A percentile compares a stretch with the other conserved stretches of the same genome.
Evolutionary conservation across 441 rosid genomes (phyloP).

Genomic region (Macaranga tanarius): DNA sequence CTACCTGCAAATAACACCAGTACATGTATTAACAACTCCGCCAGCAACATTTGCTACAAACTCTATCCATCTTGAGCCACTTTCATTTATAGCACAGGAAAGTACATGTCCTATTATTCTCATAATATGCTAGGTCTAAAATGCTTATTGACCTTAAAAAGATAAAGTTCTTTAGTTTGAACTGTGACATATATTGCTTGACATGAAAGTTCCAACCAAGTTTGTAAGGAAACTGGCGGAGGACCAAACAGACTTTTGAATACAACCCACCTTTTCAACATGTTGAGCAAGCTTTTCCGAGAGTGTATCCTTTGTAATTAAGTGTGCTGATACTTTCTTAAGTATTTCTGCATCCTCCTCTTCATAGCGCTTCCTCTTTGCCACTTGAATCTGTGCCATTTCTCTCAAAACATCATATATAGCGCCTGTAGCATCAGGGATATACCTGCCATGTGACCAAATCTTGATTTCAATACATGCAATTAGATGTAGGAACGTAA

Average conservation of each 20-base stretch:
- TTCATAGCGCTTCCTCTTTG: slow-evolving; percentile 55
- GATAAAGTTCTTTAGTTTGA: too few species aligned
- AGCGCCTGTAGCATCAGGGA: slow-evolving; percentile 84
- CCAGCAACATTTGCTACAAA: background rate
- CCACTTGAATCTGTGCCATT: slow-evolving; percentile 56
- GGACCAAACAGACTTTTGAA: slow-evolving; percentile 1
- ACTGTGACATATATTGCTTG: too few species aligned
- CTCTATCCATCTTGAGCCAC: background rate
- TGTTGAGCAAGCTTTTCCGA: slow-evolving; percentile 71
- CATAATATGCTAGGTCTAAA: too few species aligned
- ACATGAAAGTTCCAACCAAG: background rate
- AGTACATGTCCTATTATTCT: too few species aligned
- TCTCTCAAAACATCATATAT: slow-evolving; percentile 71
- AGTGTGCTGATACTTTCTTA: slow-evolving; percentile 48
- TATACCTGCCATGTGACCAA: slow-evolving; percentile 54
- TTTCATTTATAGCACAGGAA: too few species aligned
- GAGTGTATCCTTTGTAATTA: slow-evolving; percentile 73
- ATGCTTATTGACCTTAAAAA: too few species aligned
- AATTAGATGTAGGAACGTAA: background rate
- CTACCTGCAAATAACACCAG: slow-evolving; percentile 63
- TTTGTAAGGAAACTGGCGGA: background rate
- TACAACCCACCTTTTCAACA: slow-evolving; percentile 74
- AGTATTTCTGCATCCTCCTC: slow-evolving; percentile 59
- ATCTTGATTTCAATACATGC: slow-evolving; percentile 10
- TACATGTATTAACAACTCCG: background rate